Base-by-base conservation (phyloP, 2,329 filamentous ascomycete species). In the Dothidotthia symphoricarpi region DNA sequence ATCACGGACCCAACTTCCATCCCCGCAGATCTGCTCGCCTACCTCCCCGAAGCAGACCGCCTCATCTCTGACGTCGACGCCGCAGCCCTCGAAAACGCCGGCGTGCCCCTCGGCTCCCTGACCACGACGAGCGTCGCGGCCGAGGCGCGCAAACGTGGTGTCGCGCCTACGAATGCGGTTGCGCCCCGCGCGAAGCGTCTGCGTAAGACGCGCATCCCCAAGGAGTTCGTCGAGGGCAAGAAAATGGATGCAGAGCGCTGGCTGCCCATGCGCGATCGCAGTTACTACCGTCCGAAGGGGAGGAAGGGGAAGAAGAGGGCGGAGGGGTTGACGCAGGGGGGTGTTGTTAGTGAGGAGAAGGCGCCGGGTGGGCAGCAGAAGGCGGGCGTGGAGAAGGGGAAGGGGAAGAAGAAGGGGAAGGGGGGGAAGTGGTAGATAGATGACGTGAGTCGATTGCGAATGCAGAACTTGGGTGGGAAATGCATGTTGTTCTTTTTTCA, bases 231-330 rank as follows among this genome's bases (percentile, higher is more conserved):
- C 42, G 78, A 86, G 35, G 80, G 77, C 53, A 94, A 89, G 74
- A 83, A 82, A 49, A 79, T 87, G 24, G 93, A 98, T 66, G 83
- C 88, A 0, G 93, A 98, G 69, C 78, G 93, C 47, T 98, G 93
- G 93, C 70, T 98, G 43, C 91, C 93, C 10, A 74, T 97, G 57
- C 82, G 86, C 35, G 93, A 98, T 64, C 79, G 93, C 40, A 93
- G 86, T 54, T 86, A 82, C 27, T 98, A 95, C 69, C 76, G 86
- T 31, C 89, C 90, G 6, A 95, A 93, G 72, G 89, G 89, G 5
- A 89, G 86, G 73, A 95, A 95, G 76, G 87, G 88, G 38, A 91
- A 88, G 76, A 85, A 89, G 76, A 85, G 85, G 70, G 56, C 64
- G 48, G 68, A 69, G 55, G 83, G 81, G 4, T 73, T 83, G 27